Evolutionary conservation across 148 eudicot species (phyloP).

Genomic region (Fallopia convolvulus): DNA sequence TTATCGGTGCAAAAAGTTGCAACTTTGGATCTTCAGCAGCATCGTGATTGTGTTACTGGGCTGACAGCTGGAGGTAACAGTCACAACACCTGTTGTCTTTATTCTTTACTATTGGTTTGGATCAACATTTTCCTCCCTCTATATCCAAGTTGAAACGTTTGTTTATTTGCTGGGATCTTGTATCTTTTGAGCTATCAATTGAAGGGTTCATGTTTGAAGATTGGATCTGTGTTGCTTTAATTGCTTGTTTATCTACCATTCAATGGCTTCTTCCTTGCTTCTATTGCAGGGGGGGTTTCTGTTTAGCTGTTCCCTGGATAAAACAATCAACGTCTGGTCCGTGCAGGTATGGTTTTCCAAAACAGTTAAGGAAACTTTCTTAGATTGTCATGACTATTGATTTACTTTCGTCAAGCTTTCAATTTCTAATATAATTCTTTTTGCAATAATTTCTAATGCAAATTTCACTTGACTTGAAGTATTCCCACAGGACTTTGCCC

Average conservation of each 20-base stretch:
- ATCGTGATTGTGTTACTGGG: conserved; percentile 69
- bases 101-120: conserved; percentile 1
- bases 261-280: conserved; percentile 11
- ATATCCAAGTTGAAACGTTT: not conserved
- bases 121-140: not conserved
- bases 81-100: conserved; percentile 1
- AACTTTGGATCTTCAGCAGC: conserved; percentile 58
- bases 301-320: conserved; percentile 87
- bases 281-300: conserved; percentile 59
- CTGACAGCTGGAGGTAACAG: conserved; percentile 69
- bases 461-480: not conserved
- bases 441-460: not conserved
- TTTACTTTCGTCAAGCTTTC: not conserved
- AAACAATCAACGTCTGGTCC: conserved; percentile 74
- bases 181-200: not conserved
- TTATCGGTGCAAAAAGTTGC: conserved; percentile 34
- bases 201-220: not conserved
- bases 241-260: conserved; percentile 1
- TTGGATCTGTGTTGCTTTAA: not conserved
- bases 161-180: not conserved
- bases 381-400: not conserved
- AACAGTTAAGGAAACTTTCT: not conserved
- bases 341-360: conserved; percentile 53
- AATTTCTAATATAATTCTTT: not conserved
- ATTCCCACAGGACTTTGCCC: conserved; percentile 53